These are phyloP conservation scores for Pelargonium cotyledonis DNA, from an alignment of 441 rosid species.

Conservation along the genomic window DNA sequence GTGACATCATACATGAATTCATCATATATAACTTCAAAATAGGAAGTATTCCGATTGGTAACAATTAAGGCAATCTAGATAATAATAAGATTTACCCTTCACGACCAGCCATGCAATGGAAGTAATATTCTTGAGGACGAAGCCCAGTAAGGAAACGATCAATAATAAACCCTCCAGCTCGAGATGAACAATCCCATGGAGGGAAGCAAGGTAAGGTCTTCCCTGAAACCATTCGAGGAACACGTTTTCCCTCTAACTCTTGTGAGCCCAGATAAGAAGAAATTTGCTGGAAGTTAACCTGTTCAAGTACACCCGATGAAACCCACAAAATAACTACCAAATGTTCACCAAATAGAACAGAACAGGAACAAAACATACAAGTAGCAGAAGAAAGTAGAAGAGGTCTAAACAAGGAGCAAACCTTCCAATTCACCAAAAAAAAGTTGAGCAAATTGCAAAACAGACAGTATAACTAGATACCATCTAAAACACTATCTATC, in stretches of 20 bases:
- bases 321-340: background rate
- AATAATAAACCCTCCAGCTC: conserved; percentile 93
- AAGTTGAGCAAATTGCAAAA: background rate
- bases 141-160: conserved; percentile 98
- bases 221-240: conserved; percentile 98
- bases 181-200: conserved; percentile 97
- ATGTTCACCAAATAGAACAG: background rate
- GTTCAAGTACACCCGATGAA: conserved; percentile 20
- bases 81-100: conserved; percentile 61
- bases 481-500: background rate
- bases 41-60: background rate
- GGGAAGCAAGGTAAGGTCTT: conserved; percentile 96
- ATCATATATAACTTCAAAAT: background rate
- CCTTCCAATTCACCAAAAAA: background rate
- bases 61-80: conserved; percentile 6
- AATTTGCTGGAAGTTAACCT: conserved; percentile 99
- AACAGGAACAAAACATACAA: conserved; percentile 2
- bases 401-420: background rate
- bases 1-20: conserved; percentile 6
- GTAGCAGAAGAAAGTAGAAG: background rate
- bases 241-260: conserved; percentile 97
- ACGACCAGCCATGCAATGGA: conserved; percentile 99
- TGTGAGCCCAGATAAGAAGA: conserved; percentile 97
- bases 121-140: conserved; percentile 99
- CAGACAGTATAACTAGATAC: background rate